Evolutionary conservation across 352 stramenopile genomes (phyloP), one percentile per base, ranked within the genome.

Genomic region (Thalassiosira sp.): DNA sequence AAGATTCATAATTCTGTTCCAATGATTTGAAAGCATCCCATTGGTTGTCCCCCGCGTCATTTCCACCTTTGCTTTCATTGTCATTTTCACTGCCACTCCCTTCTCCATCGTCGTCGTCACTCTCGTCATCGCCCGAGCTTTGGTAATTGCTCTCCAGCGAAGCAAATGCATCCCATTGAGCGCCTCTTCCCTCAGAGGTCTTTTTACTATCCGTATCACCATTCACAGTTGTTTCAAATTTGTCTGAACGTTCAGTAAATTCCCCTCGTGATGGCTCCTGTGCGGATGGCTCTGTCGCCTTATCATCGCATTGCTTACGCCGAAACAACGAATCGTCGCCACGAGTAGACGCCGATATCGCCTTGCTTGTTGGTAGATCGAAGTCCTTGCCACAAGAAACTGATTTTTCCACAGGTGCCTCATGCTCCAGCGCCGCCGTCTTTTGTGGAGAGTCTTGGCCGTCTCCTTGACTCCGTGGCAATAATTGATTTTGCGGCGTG

Each of bases 11-110:
- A 51, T 79, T 79, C 13, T 72, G 31, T 65, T 79, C 56, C 18
- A 72, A 61, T 45, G 69, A 68, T 28, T 37, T 52, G 48, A 79
- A 79, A 24, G 69, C 69, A 43, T 79, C 69, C 69, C 69, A 79
- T 53, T 61, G 7, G 42, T 43, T 22, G 31, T 24, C 1, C 28
- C 24, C 15, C 8, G 0, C 8, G 0, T 37, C 57, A 5, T 24
- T 43, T 31, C 20, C 27, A 46, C 35, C 31, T 8, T 45, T 43
- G 25, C 33, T 45, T 16, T 67, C 24, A 48, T 18, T 43, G 18
- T 3, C 58, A 42, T 46, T 45, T 16, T 67, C 24, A 48, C 13
- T 43, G 18, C 11, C 8, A 33, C 13, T 28, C 22, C 22, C 16
- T 35, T 54, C 42, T 20, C 24, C 13, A 15, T 42, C 37, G 1